These are phyloP conservation scores for Aspergillus panamensis DNA, from an alignment of 495 filamentous ascomycete genomes.

Conservation along the genomic window DNA sequence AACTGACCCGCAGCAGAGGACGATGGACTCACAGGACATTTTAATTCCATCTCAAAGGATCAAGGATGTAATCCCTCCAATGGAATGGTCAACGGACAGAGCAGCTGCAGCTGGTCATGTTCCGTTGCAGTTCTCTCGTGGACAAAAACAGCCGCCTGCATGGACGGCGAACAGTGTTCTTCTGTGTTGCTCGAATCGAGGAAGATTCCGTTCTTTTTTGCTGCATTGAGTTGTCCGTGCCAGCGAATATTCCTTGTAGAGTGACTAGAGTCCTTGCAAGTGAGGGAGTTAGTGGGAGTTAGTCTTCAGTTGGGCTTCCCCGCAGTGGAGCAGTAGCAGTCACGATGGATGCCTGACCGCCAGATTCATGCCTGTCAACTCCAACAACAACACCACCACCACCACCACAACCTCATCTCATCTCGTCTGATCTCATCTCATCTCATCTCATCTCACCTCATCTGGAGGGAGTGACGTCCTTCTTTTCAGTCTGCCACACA, in stretches of 20 bases:
- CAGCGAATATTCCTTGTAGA: conserved; percentile 7
- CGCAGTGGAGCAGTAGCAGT: conserved; percentile 33
- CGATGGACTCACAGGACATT: too few species aligned
- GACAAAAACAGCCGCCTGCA: not conserved
- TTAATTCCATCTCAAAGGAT: not conserved
- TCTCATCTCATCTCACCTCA: not conserved
- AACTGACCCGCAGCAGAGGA: too few species aligned
- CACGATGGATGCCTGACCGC: conserved; percentile 41
- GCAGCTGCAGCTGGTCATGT: not conserved
- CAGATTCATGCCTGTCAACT: conserved; percentile 25
- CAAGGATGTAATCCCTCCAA: not conserved
- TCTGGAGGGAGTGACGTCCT: not conserved
- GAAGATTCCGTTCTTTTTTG: conserved; percentile 1
- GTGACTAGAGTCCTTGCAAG: too few species aligned
- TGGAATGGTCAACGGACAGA: conserved; percentile 1
- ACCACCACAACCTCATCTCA: not conserved
- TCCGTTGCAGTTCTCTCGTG: not conserved
- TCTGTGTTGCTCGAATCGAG: not conserved
- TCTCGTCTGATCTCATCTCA: not conserved
- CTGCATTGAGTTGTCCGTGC: conserved; percentile 21
- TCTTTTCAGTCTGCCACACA: not conserved
- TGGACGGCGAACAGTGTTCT: too few species aligned
- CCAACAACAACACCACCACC: not conserved
- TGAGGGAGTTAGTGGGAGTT: too few species aligned
- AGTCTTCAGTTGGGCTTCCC: conserved; percentile 26